Evolutionary conservation across 768 basidiomycete species (phyloP), one percentile per base, ranked within the genome.

Genomic region (Fibroporia radiculosa): DNA sequence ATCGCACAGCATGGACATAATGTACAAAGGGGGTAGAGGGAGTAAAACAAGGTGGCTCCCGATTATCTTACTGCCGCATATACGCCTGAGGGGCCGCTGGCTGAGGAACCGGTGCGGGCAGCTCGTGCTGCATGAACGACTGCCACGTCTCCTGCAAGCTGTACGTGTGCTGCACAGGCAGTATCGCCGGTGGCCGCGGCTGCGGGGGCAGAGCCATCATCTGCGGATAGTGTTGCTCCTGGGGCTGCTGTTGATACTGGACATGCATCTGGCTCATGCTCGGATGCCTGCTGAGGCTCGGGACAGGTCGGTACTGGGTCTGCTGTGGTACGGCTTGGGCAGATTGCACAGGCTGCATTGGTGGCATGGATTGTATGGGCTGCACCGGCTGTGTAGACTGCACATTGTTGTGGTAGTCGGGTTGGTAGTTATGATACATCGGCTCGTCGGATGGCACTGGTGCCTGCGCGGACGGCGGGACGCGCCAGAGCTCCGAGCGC

Each of bases 101-200:
- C 28, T 42, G 41, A 27, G 41, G 19, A 10, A 34, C 19, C n/a
- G 58, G 53, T 29, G 38, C 38, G 7, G 59, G 56, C 38, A 60
- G 48, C 54, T 60, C 56, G 26, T 56, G 56, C 49, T 73, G 69
- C 69, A 82, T 76, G 64, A 81, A 85, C 46, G 74, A 69, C 57
- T 74, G 72, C 82, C 82, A 85, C 8, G 81, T 82, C 62, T 83
- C 82, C 60, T 79, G 77, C 44, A 82, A 64, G 56, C 79, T 78
- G 42, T 78, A 76, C 24, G 72, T 72, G 0, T 75, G 70, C 49
- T 78, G 77, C 27, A 70, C 67, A 39, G 71, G 50, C 50, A 57
- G 24, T 42, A 61, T 27, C 43, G 53, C 36, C 45, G 52, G 38
- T 54, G 54, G 45, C n/a, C n/a, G n/a, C n/a, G n/a, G n/a, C 20